Evolutionary conservation across 1,284 basidiomycete species (phyloP), one percentile per base, ranked within the genome.

Genomic region (Cutaneotrichosporon spelunceum): DNA sequence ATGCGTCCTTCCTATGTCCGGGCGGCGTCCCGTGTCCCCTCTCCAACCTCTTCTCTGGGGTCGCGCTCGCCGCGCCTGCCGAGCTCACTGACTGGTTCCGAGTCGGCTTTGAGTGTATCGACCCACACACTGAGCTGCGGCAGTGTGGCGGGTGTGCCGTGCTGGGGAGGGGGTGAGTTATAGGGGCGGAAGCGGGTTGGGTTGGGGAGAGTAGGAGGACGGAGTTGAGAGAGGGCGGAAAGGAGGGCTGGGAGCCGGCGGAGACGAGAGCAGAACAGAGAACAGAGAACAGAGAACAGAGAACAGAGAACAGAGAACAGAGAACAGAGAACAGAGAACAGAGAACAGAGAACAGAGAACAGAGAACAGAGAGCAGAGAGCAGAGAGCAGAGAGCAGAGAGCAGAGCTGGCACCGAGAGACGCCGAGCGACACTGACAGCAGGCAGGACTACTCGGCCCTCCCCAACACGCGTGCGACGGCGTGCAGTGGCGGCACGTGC

Each of bases 41-140:
- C 47, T 60, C 58, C 27, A 62, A 61, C 30, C 8, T 62, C 59
- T 4, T 60, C 64, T 47, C 68, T 79, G 68, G 71, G 21, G 56
- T 39, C 14, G 67, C 70, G 55, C 67, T 80, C 53, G 68, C 67
- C 36, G 70, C 66, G 21, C 59, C 80, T 23, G 75, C 74, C 11
- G 77, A 79, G 21, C 59, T 80, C 24, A 75, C 75, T 8, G 77
- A 79, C 64, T 80, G 79, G 78, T 79, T 80, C 72, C 74, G 70
- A 53, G 64, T 78, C 48, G 79, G 78, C 4, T 80, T 80, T 63
- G 78, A 80, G 66, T 80, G 79, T 59, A 68, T 79, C 50, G 78
- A 80, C 60, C 66, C 76, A n/a, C 74, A 73, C 24, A 72, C 69
- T 9, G 79, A 80, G 66, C 63, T 77, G 47, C 75, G 75, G 57